phyloP scores from a whole-genome alignment of 768 basidiomycete genomes.

The Gymnopilus dilepis region DNA sequence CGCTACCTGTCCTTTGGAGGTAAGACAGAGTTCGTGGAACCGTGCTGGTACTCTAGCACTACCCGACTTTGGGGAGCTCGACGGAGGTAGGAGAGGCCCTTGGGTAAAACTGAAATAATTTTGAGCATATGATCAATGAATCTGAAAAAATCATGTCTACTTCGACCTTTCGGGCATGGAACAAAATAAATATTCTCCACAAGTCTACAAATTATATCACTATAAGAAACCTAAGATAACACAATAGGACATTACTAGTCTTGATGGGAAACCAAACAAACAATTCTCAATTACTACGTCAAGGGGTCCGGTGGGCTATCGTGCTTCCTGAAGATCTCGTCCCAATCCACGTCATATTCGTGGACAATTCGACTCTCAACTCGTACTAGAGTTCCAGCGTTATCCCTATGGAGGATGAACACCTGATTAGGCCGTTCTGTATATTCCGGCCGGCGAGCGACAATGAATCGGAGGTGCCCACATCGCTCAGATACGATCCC shows the following conservation, averaged over 20 bases:
- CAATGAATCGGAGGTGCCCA: constrained; percentile 11
- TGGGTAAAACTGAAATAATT: no score
- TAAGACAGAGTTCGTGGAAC: no score
- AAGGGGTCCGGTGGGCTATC: not conserved
- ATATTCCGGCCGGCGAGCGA: constrained; percentile 18
- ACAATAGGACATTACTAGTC: not conserved
- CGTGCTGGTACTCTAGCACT: no score
- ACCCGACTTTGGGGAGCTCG: no score
- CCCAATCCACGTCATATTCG: not conserved
- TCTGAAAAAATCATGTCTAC: no score
- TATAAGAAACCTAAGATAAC: not conserved
- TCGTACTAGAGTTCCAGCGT: not conserved
- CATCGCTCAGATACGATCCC: constrained; percentile 4
- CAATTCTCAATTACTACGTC: no score
- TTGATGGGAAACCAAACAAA: not conserved
- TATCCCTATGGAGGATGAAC: constrained; percentile 3
- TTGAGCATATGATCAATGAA: no score
- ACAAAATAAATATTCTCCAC: no score
- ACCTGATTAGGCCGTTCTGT: constrained; percentile 13
- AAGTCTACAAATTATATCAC: not conserved
- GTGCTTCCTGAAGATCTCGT: not conserved
- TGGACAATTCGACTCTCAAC: not conserved
- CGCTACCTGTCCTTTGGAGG: not conserved
- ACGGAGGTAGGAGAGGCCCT: no score
- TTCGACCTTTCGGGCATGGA: no score